Base-by-base conservation (phyloP, 2,329 filamentous ascomycete genomes). In the Phialophora verrucosa region DNA sequence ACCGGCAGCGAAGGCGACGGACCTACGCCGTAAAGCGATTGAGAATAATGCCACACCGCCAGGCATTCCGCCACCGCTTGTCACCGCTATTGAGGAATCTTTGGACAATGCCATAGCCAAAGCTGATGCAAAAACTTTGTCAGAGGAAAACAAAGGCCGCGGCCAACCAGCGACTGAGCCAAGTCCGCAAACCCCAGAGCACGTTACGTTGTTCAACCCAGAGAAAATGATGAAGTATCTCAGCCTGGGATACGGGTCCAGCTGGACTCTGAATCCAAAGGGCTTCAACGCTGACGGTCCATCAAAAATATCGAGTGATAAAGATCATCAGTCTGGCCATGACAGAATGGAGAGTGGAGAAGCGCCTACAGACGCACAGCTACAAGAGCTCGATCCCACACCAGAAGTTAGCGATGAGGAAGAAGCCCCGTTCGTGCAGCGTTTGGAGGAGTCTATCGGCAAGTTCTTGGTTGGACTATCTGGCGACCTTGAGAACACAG, bases 161-260 rank as follows among this genome's bases (percentile, higher is more conserved):
- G 57, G 73, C 72, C 17, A 67, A 29, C 5, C 27, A 35, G 35
- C 27, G 17, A 8, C n/a, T 12, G 51, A 54, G 20, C 49, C 61
- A 31, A 56, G 23, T 20, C 50, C 71, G 32, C 64, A 68, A 6
- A 31, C 66, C 1, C 55, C 68, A 12, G 63, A 70, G 51, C 75
- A 78, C 12, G 72, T 73, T 51, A 71, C 74, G 20, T 67, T 73
- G 3, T 78, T 79, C 69, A 77, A 75, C 27, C 76, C 80, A 3
- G 81, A 83, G 8, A 80, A 76, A 2, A 75, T 83, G 64, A 80
- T 83, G 74, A 84, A 82, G 68, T 81, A 83, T 69, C 74, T 84
- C 35, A 83, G 81, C 25, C 73, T 83, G 25, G 82, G 82, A 8
- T 84, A 84, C 73, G 81, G 82, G 17, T 81, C 81, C 3, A 74